phyloP scores from a whole-genome alignment of 1,284 basidiomycete genomes.

The Papiliotrema nemorosa region DNA sequence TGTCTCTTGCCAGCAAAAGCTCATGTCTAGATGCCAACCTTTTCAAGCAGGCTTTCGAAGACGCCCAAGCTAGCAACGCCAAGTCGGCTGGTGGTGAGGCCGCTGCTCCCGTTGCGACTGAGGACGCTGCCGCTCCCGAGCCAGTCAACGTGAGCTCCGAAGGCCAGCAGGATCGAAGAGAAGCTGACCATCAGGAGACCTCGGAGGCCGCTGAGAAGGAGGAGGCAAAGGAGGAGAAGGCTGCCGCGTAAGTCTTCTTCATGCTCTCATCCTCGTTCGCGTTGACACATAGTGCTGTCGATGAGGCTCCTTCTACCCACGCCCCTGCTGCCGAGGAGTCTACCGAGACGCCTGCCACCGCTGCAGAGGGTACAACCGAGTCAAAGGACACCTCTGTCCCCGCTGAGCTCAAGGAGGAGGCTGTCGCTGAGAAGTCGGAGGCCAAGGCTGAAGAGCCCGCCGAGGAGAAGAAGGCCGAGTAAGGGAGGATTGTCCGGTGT shows the following conservation, averaged over 20 bases:
- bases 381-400: conserved; percentile 9
- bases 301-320: conserved; percentile 28
- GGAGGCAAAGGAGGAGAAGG: conserved; percentile 27
- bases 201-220: conserved; percentile 40
- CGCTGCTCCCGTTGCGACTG: conserved; percentile 17
- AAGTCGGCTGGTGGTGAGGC: conserved; percentile 41
- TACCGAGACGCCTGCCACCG: neutral
- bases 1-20: neutral
- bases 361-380: no score
- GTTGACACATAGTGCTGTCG: conserved; percentile 8
- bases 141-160: conserved; percentile 37
- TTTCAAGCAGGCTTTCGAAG: conserved; percentile 85
- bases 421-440: conserved; percentile 18
- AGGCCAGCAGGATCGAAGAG: conserved; percentile 2
- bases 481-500: neutral
- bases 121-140: conserved; percentile 29
- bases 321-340: conserved; percentile 8
- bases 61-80: conserved; percentile 70
- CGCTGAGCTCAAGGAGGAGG: conserved; percentile 24
- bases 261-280: neutral
- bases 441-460: conserved; percentile 12
- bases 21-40: conserved; percentile 67
- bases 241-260: conserved; percentile 14
- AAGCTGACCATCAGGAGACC: conserved; percentile 17
- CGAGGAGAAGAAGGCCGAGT: conserved; percentile 24